Evolutionary conservation across 2,329 filamentous ascomycete species (phyloP), one percentile per base, ranked within the genome.

Genomic region (Calonectria pteridis): DNA sequence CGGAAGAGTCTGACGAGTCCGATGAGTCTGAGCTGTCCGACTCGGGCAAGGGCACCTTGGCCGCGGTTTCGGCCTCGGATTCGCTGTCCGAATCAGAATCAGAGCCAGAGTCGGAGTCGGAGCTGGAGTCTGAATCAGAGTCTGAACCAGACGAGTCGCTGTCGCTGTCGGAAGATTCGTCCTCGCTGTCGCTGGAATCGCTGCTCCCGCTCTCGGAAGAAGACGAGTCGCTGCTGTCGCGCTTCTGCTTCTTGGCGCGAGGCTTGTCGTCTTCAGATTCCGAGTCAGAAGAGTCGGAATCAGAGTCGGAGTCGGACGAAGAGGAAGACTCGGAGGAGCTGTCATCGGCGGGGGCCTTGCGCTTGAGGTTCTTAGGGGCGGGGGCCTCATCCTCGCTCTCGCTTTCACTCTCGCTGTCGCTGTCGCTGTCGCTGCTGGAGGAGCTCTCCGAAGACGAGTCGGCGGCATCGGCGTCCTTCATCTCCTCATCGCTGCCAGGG

Each of bases 171-270:
- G 62, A 58, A 35, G 59, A 66, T 28, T 80, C 78, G 11, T 79
- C 81, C 26, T 84, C 85, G 4, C 37, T 64, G 65, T 58, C 62
- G 20, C 83, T 84, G 33, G 82, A 9, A 50, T 74, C 78, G 76
- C 75, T 81, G 20, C 74, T 74, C 23, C 79, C 75, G 50, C 66
- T 71, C 33, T 73, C 74, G 5, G 74, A 77, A 20, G 79, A 80
- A 10, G 79, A 81, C 62, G 82, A 84, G 43, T 81, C 81, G 69
- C 35, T 72, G 66, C 40, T 72, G 51, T 58, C 69, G 31, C 76
- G 85, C 81, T 87, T 88, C 74, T 82, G 82, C 83, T 91, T 92
- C 85, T 92, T 92, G 31, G 84, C 77, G 73, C 86, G 85, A 4
- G 87, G 89, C 72, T 88, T 85, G 50, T 86, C 86, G 49, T 88